A percentile compares a stretch with the other conserved stretches of the same genome.
Conservation (phyloP, 2,329 filamentous ascomycete genomes). For the Graphium sp. region DNA sequence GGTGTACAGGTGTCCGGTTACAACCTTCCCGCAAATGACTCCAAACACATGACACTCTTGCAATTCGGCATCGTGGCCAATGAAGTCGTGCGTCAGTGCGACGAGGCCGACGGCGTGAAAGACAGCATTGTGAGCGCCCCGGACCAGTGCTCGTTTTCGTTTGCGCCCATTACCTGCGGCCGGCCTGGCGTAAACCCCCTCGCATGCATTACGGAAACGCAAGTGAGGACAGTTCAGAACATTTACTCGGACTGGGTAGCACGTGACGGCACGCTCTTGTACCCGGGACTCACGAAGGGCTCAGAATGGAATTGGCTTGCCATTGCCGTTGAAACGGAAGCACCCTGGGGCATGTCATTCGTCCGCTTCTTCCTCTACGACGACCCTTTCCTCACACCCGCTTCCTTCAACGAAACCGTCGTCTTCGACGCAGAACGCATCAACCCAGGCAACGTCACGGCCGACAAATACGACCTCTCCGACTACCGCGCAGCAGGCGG, state of each 20-base stretch:
- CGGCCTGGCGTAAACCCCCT: constrained; percentile 11
- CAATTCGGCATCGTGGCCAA: constrained; percentile 19
- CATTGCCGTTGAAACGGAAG: background rate
- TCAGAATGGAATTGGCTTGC: constrained; percentile 15
- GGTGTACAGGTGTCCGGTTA: constrained; percentile 12
- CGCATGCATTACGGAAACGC: constrained; percentile 19
- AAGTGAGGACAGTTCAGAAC: constrained; percentile 16
- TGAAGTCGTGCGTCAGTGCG: constrained; percentile 27
- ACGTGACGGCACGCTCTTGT: constrained; percentile 11
- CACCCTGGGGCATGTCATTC: constrained; percentile 8
- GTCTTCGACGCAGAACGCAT: constrained; percentile 7
- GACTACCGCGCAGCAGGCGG: constrained; percentile 16
- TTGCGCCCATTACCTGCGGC: constrained; percentile 19
- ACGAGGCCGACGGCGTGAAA: constrained; percentile 25
- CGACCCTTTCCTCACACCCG: constrained; percentile 11
- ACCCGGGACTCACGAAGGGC: constrained; percentile 21
- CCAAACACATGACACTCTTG: constrained; percentile 13
- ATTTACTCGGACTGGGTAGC: constrained; percentile 11
- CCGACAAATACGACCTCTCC: constrained; percentile 12
- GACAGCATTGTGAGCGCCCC: constrained; percentile 29
- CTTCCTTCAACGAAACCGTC: constrained; percentile 4
- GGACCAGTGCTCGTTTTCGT: constrained; percentile 19
- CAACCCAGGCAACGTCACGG: constrained; percentile 9
- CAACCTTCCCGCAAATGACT: constrained; percentile 10
- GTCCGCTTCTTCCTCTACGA: constrained; percentile 11